Base-by-base conservation (phyloP, 345 rosid species). In the Luvunga scandens region DNA sequence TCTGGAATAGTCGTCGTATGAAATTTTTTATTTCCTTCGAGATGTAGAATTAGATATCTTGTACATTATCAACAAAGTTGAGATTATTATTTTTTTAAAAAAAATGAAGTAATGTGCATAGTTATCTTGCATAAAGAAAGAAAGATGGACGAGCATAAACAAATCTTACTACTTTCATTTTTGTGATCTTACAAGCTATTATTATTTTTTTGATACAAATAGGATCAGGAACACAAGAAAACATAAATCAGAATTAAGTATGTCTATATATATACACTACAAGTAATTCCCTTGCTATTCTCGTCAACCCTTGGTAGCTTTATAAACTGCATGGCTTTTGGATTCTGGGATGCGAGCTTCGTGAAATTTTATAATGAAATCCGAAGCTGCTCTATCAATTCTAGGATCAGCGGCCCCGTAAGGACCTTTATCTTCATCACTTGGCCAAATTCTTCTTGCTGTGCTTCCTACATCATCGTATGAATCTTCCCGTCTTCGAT, bases 291-390 rank as follows among this genome's bases (percentile, higher is more conserved):
- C 25, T 68, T n/a, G 5, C 6, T 30, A 34, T 13, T 59, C 5
- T 16, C 31, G 14, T 60, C 10, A 36, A 34, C 30, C 5, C 27
- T 60, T 9, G 18, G 24, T 42, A 45, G 12, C 73, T 61, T 24
- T 48, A n/a, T 75, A 83, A 63, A 78, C 81, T 50, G 83, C 78
- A 79, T 84, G 84, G 67, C 79, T 66, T 60, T 84, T 8, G 38
- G 38, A 34, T 34, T 34, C 38, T 34, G 38, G 81, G 84, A 84
- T 66, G 28, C 85, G 90, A 66, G 82, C 79, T 38, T 86, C 84
- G 63, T 88, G 89, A 78, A 88, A 85, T 81, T 81, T 83, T 59
- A 85, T 85, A 5, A 92, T 92, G 83, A 91, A 90, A 33, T 73
- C 89, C 2, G 84, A 10, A 39, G 88, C 89, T 74, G 77, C 85